Evolutionary conservation across 1,284 basidiomycete genomes (phyloP).

Genomic region (Malassezia sympodialis): DNA sequence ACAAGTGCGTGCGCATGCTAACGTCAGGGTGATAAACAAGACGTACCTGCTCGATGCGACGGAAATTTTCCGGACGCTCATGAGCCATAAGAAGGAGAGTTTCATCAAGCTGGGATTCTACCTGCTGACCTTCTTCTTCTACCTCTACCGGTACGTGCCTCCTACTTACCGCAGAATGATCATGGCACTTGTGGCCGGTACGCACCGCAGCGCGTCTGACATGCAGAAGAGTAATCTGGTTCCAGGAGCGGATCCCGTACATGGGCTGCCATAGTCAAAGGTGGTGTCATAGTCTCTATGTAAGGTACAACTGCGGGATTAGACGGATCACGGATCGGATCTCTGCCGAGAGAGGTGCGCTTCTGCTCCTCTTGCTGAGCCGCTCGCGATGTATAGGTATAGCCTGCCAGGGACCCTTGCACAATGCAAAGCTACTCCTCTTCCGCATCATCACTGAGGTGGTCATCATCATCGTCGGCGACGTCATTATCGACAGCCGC

Average conservation of each 20-base stretch:
- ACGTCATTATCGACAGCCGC: conserved; percentile 4
- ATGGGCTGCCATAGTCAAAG: not conserved
- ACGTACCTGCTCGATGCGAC: conserved; percentile 99
- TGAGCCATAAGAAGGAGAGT: conserved; percentile 79
- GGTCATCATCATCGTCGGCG: conserved; percentile 15
- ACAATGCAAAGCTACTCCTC: not conserved
- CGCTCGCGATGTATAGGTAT: not conserved
- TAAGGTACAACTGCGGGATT: not conserved
- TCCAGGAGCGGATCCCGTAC: not conserved
- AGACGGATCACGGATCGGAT: not conserved
- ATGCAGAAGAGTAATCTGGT: not conserved
- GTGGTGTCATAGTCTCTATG: conserved; percentile 1
- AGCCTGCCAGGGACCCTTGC: not conserved
- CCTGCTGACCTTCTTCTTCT: conserved; percentile 47
- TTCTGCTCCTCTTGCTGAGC: not conserved
- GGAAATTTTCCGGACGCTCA: conserved; percentile 92
- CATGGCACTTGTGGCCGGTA: conserved; percentile 27
- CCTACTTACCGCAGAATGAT: conserved; percentile 21
- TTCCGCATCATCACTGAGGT: conserved; percentile 11
- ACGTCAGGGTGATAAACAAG: conserved; percentile 74
- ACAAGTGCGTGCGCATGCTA: conserved; percentile 57
- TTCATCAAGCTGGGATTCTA: conserved; percentile 54
- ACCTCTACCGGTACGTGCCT: conserved; percentile 35
- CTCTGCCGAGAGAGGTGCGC: not conserved
- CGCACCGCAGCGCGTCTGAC: not conserved